Evolutionary conservation across 2,329 filamentous ascomycete species (phyloP).

Genomic region (Pestalotiopsis sp.): DNA sequence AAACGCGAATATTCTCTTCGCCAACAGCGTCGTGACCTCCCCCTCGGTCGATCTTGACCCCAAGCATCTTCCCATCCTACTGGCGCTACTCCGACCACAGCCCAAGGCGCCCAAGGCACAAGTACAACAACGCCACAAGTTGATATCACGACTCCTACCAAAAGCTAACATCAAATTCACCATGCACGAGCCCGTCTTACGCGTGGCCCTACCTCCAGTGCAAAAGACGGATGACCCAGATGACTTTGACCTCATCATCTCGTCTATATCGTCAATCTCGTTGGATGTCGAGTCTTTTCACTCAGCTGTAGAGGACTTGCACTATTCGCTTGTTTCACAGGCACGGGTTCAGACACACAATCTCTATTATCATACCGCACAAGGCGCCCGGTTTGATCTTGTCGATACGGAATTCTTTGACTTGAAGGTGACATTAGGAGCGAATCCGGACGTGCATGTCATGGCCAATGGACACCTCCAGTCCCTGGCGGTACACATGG

Average conservation of each 20-base stretch:
- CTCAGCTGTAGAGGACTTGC: slow-evolving; percentile 76
- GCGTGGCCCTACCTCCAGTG: slow-evolving; percentile 84
- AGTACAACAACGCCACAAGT: slow-evolving; percentile 57
- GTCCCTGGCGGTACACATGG: slow-evolving; percentile 86
- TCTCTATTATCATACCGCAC: slow-evolving; percentile 91
- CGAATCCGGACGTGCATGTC: slow-evolving; percentile 83
- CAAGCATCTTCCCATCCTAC: slow-evolving; percentile 82
- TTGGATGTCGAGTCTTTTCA: slow-evolving; percentile 96
- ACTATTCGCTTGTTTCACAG: slow-evolving; percentile 84
- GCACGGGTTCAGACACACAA: slow-evolving; percentile 84
- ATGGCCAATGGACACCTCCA: slow-evolving; percentile 78
- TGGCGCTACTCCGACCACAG: slow-evolving; percentile 71
- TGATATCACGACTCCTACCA: slow-evolving; percentile 88
- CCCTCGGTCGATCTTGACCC: slow-evolving; percentile 93
- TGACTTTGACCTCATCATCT: slow-evolving; percentile 94
- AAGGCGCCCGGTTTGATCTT: slow-evolving; percentile 81
- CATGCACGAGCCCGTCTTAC: slow-evolving; percentile 91
- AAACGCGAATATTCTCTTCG: slow-evolving; percentile 95
- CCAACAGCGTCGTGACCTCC: slow-evolving; percentile 94
- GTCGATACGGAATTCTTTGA: slow-evolving; percentile 88
- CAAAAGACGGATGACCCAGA: slow-evolving; percentile 65
- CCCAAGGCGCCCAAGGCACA: slow-evolving; percentile 41
- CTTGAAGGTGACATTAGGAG: slow-evolving; percentile 80
- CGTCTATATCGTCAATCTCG: slow-evolving; percentile 90
- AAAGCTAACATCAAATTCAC: slow-evolving; percentile 96